Percentiles rank a stretch among this genome's conserved stretches.
These are phyloP conservation scores for Hirschioporus abietinus DNA, from an alignment of 768 basidiomycete genomes.

Conservation along the genomic window DNA sequence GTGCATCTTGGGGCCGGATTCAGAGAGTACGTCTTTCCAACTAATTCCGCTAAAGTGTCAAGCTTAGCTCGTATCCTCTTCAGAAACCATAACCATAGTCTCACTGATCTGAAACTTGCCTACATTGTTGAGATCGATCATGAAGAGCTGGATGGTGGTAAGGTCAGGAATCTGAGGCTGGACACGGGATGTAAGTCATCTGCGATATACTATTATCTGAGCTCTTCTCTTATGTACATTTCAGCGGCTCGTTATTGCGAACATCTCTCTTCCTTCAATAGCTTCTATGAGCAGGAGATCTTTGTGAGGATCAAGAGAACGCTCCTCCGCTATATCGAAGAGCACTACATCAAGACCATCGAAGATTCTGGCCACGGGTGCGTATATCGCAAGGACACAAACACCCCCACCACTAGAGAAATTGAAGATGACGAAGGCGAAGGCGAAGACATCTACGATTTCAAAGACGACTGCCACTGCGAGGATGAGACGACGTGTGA, in stretches of 20 bases:
- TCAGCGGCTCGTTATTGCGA: slow-evolving; percentile 9
- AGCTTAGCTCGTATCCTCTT: no score
- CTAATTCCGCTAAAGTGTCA: no score
- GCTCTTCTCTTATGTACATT: not conserved
- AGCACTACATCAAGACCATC: slow-evolving; percentile 23
- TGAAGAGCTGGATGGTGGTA: slow-evolving; percentile 16
- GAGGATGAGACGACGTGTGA: not conserved
- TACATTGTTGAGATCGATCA: slow-evolving; percentile 21
- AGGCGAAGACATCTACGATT: not conserved
- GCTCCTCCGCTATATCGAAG: slow-evolving; percentile 17
- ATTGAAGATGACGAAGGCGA: no score
- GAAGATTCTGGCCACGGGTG: slow-evolving; percentile 19
- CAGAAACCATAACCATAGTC: not conserved
- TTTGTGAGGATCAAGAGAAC: slow-evolving; percentile 16
- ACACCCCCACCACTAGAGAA: not conserved
- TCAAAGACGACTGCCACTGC: not conserved
- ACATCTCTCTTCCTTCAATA: slow-evolving; percentile 4
- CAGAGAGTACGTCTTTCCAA: not conserved
- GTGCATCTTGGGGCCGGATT: not conserved
- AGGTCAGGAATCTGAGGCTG: slow-evolving; percentile 18
- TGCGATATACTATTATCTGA: not conserved
- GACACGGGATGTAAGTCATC: slow-evolving; percentile 20
- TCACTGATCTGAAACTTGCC: slow-evolving; percentile 19
- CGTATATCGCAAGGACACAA: slow-evolving; percentile 18
- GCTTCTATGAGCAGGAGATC: slow-evolving; percentile 12